These are phyloP conservation scores for Arthrobotrys megalospora DNA, from an alignment of 2,329 filamentous ascomycete genomes.

Conservation along the genomic window DNA sequence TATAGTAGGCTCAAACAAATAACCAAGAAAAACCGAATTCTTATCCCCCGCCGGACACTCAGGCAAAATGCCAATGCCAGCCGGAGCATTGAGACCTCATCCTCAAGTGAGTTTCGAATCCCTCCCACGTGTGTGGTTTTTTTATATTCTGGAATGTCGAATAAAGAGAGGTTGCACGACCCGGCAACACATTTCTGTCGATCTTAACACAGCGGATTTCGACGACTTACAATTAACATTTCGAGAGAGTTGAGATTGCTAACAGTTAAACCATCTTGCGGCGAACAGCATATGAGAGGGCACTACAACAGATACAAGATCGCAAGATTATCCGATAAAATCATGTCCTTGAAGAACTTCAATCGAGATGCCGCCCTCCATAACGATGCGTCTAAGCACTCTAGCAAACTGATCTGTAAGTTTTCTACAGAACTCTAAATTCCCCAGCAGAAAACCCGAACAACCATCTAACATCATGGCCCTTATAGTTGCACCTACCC, in stretches of 20 bases:
- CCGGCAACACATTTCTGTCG: slow-evolving; percentile 34
- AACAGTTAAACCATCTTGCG: slow-evolving; percentile 6
- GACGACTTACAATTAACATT: slow-evolving; percentile 6
- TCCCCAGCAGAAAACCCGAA: background rate
- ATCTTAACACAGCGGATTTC: slow-evolving; percentile 9
- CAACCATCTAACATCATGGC: slow-evolving; percentile 39
- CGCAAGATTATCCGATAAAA: slow-evolving; percentile 44
- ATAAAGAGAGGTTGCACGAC: slow-evolving; percentile 26
- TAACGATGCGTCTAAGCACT: slow-evolving; percentile 49
- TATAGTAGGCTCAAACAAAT: slow-evolving; percentile 12
- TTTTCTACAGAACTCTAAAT: slow-evolving; percentile 17
- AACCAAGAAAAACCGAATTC: background rate
- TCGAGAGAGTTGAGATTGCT: slow-evolving; percentile 32
- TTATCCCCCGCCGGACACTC: background rate
- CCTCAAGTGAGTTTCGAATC: slow-evolving; percentile 50
- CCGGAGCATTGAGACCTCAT: slow-evolving; percentile 54
- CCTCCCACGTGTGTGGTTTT: background rate
- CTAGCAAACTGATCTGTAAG: slow-evolving; percentile 66
- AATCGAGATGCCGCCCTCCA: slow-evolving; percentile 50
- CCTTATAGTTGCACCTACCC: slow-evolving; percentile 70
- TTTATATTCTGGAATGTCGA: slow-evolving; percentile 31
- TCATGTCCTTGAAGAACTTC: slow-evolving; percentile 56
- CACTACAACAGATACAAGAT: slow-evolving; percentile 58
- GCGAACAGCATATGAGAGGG: slow-evolving; percentile 50
- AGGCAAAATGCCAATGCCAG: slow-evolving; percentile 57